phyloP scores from a whole-genome alignment of 768 basidiomycete species.

The Leccinum rimulosum region DNA sequence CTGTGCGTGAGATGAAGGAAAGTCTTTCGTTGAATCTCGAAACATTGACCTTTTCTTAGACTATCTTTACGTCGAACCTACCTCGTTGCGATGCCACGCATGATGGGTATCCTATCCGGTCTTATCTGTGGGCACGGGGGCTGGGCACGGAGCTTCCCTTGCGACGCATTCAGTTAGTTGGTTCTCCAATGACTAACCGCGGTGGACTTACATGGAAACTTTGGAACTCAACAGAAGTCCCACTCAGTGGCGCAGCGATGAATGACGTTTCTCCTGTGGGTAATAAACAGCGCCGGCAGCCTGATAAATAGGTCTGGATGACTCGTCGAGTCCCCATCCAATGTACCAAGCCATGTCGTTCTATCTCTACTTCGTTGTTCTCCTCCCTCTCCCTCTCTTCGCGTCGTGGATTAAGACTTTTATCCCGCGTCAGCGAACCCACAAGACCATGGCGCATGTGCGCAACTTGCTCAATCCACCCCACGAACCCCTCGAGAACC shows the following conservation, averaged over 20 bases:
- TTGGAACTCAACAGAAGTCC: neutral
- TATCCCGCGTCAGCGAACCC: conserved; percentile 2
- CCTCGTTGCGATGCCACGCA: neutral
- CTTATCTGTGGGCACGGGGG: conserved; percentile 1
- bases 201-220: neutral
- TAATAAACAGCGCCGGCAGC: neutral
- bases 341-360: conserved; percentile 4
- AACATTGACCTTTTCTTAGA: neutral
- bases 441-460: conserved; percentile 8
- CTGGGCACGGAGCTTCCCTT: neutral
- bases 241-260: neutral
- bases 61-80: no score
- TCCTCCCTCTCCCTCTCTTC: neutral
- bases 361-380: neutral
- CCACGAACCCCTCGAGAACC: neutral
- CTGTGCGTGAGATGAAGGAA: conserved; percentile 7
- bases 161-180: neutral
- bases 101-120: neutral
- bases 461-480: conserved; percentile 17
- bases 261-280: neutral
- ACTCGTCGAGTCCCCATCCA: neutral
- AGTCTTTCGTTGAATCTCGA: neutral
- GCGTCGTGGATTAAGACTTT: neutral
- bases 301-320: conserved; percentile 11
- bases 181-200: neutral